These are phyloP conservation scores for Phaeosphaeriaceae sp. DNA, from an alignment of 2,329 filamentous ascomycete genomes.

Conservation along the genomic window DNA sequence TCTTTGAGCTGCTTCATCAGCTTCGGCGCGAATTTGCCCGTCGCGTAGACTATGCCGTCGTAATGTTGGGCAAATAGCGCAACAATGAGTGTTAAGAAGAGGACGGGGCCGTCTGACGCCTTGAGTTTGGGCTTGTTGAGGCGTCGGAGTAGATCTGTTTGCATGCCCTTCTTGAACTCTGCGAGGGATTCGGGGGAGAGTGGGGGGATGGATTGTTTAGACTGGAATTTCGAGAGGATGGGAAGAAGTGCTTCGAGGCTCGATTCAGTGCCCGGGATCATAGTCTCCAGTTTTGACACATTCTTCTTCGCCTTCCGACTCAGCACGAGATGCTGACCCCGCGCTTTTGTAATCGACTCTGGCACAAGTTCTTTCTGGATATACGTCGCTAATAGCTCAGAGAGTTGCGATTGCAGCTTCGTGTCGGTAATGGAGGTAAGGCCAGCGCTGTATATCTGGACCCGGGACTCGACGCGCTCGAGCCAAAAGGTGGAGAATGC, in stretches of 20 bases:
- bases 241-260: slow-evolving; percentile 15
- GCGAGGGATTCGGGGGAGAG: background rate
- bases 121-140: too few relatives aligned
- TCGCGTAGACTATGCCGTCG: slow-evolving; percentile 48
- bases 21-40: slow-evolving; percentile 51
- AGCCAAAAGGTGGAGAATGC: slow-evolving; percentile 43
- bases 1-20: slow-evolving; percentile 46
- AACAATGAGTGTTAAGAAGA: slow-evolving; percentile 48
- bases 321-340: slow-evolving; percentile 36
- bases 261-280: slow-evolving; percentile 10
- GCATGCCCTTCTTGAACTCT: slow-evolving; percentile 32
- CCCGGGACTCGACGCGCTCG: slow-evolving; percentile 35
- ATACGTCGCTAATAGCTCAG: slow-evolving; percentile 39
- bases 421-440: slow-evolving; percentile 31
- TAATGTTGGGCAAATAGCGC: slow-evolving; percentile 39
- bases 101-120: too few relatives aligned
- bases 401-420: slow-evolving; percentile 44
- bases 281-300: slow-evolving; percentile 32
- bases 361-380: slow-evolving; percentile 43
- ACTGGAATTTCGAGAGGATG: slow-evolving; percentile 41
- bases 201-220: slow-evolving; percentile 38
- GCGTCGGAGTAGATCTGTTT: too few relatives aligned
- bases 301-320: slow-evolving; percentile 44
- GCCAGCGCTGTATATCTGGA: slow-evolving; percentile 34
- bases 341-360: slow-evolving; percentile 39